Evolutionary conservation across 345 rosid genomes (phyloP).

Genomic region (Brassica nigra): DNA sequence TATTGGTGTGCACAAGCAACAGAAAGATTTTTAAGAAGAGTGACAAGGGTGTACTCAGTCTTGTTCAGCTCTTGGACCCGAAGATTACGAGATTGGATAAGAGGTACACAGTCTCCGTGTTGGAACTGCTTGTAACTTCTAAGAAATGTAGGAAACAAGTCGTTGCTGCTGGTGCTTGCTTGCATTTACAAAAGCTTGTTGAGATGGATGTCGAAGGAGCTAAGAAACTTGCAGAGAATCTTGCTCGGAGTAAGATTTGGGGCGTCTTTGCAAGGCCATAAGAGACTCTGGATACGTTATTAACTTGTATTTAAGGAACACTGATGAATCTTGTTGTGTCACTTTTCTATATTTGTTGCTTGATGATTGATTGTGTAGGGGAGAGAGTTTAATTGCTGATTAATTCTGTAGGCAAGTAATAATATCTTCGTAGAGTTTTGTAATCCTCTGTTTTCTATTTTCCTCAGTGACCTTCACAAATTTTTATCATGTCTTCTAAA

Average conservation of each 20-base stretch:
- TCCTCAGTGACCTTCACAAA: conserved; percentile 6
- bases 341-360: conserved; percentile 4
- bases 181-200: conserved; percentile 70
- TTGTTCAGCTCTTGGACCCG: conserved; percentile 74
- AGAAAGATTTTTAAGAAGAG: conserved; percentile 58
- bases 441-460: neutral
- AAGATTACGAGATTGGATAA: conserved; percentile 56
- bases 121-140: conserved; percentile 63
- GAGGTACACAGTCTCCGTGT: conserved; percentile 56
- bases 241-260: conserved; percentile 78
- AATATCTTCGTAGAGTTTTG: conserved; percentile 34
- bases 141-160: conserved; percentile 79
- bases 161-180: conserved; percentile 69
- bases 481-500: conserved; percentile 6
- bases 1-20: conserved; percentile 53
- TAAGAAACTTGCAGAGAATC: conserved; percentile 68
- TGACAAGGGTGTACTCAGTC: conserved; percentile 56
- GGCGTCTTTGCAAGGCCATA: conserved; percentile 69
- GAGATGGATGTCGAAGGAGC: conserved; percentile 81
- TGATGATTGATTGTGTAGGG: conserved; percentile 48
- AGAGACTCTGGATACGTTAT: neutral
- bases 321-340: conserved; percentile 17
- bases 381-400: conserved; percentile 38
- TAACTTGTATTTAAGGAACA: conserved; percentile 49
- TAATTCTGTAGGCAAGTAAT: conserved; percentile 26